Percentiles rank a stretch among this genome's conserved stretches.
Conservation (phyloP, 805 yeast genomes). For the Sugiyamaella mastotermitis region DNA sequence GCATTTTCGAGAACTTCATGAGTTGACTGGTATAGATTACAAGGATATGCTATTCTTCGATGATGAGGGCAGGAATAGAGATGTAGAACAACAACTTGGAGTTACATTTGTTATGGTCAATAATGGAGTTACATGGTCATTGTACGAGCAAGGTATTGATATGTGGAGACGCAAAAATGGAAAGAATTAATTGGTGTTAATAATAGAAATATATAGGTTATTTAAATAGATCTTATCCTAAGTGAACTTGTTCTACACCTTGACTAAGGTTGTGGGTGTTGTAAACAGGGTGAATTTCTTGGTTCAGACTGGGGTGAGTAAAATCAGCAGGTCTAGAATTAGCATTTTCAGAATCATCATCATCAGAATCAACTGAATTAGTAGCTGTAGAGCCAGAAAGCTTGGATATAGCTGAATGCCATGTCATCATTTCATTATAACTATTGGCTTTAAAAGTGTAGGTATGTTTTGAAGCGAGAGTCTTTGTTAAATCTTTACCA, state of each 20-base stretch:
- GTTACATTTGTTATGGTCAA: conserved; percentile 62
- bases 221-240: background rate
- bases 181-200: conserved; percentile 4
- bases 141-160: conserved; percentile 37
- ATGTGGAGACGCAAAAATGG: conserved; percentile 14
- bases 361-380: background rate
- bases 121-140: conserved; percentile 53
- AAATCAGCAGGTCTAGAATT: background rate
- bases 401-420: conserved; percentile 38
- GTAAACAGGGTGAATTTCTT: too few species aligned
- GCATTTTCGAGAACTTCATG: conserved; percentile 48
- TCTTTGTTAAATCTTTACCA: conserved; percentile 38
- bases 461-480: conserved; percentile 30
- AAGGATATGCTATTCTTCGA: conserved; percentile 62
- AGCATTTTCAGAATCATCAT: too few species aligned
- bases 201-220: background rate
- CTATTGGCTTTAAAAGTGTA: conserved; percentile 39
- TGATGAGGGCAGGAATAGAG: conserved; percentile 73
- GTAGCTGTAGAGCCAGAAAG: background rate
- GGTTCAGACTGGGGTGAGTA: too few species aligned
- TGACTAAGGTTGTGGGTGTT: too few species aligned
- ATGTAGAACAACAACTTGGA: conserved; percentile 59
- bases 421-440: conserved; percentile 38
- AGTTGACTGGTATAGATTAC: conserved; percentile 40
- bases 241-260: background rate